Percentiles rank a stretch among this genome's conserved stretches.
phyloP scores from a whole-genome alignment of 179 eudicot genomes.

The Silene coronaria region DNA sequence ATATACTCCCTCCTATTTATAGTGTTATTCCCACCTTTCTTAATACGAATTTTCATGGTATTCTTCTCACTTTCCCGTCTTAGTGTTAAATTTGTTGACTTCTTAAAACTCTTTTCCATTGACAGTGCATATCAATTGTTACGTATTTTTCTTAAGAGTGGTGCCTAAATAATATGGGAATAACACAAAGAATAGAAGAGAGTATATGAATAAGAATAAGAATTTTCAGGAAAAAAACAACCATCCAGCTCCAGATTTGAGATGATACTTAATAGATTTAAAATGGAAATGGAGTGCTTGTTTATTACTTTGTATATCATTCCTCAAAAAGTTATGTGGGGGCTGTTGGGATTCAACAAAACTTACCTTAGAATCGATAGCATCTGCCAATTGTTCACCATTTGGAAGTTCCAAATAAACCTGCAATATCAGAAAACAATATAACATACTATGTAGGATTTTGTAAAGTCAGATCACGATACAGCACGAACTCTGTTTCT shows the following conservation, averaged over 20 bases:
- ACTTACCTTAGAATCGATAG: constrained; percentile 69
- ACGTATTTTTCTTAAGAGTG: no score
- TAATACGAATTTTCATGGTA: no score
- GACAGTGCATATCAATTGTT: no score
- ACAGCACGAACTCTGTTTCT: not conserved
- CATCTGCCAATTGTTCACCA: constrained; percentile 70
- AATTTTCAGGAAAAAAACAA: not conserved
- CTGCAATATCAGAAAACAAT: constrained; percentile 32
- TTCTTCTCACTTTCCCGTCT: no score
- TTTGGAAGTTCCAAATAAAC: constrained; percentile 88
- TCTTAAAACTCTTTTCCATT: no score
- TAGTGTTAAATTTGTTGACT: no score
- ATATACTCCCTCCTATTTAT: no score
- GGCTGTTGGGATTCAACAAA: not conserved
- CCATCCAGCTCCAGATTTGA: not conserved
- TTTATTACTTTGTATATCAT: not conserved
- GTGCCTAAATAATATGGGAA: no score
- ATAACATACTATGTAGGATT: constrained; percentile 4
- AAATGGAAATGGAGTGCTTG: not conserved
- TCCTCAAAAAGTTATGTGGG: not conserved
- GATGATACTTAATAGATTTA: not conserved
- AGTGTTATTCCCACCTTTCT: no score
- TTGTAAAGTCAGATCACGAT: not conserved
- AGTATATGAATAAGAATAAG: not conserved
- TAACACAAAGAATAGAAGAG: not conserved